phyloP scores from a whole-genome alignment of 805 yeast genomes.

The Clavispora fructus region DNA sequence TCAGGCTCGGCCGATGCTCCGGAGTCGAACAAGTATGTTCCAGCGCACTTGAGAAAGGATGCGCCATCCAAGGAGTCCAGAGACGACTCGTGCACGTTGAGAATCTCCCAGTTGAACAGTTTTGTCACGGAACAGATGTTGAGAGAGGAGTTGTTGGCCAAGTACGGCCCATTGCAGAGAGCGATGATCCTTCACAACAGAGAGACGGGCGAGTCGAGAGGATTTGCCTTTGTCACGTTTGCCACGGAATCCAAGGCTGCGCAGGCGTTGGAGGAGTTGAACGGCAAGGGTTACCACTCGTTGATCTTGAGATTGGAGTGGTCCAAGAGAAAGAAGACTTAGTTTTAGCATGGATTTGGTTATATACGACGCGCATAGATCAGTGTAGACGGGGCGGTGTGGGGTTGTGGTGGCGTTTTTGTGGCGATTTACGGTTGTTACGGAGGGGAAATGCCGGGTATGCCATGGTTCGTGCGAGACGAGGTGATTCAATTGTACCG shows the following conservation, averaged over 20 bases:
- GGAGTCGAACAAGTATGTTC: conserved; percentile 32
- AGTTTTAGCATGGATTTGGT: conserved; percentile 3
- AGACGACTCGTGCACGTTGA: conserved; percentile 83
- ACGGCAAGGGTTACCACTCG: conserved; percentile 91
- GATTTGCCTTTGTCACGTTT: conserved; percentile 90
- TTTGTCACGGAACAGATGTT: conserved; percentile 78
- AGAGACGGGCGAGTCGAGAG: conserved; percentile 91
- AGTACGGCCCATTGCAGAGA: conserved; percentile 65
- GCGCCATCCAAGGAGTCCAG: conserved; percentile 48
- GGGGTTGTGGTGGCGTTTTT: too few species aligned
- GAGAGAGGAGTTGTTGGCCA: conserved; percentile 63
- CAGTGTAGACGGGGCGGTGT: too few species aligned
- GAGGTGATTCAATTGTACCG: too few species aligned
- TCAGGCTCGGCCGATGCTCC: conserved; percentile 23
- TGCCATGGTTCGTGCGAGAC: too few species aligned
- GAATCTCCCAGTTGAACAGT: conserved; percentile 86
- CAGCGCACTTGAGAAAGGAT: conserved; percentile 42
- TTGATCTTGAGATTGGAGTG: conserved; percentile 58
- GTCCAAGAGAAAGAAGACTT: conserved; percentile 40
- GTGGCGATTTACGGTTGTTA: too few species aligned
- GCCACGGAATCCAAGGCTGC: conserved; percentile 65
- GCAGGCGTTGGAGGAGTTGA: conserved; percentile 64
- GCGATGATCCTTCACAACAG: conserved; percentile 82
- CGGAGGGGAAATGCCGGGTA: too few species aligned
- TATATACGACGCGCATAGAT: background rate